phyloP scores from a whole-genome alignment of 1,139 yeast species.

The Yamadazyma trypodendri region DNA sequence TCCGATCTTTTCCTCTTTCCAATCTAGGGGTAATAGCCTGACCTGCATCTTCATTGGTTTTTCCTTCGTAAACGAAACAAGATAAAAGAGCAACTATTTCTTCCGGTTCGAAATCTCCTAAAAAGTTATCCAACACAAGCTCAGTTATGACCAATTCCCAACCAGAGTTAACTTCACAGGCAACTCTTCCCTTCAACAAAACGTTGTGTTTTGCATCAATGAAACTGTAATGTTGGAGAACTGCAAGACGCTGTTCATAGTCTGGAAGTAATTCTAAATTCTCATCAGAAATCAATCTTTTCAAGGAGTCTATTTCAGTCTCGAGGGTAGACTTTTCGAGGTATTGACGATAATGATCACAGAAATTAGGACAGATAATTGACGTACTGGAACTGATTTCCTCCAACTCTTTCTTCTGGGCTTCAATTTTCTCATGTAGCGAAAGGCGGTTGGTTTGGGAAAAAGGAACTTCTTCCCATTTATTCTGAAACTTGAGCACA shows the following conservation, averaged over 20 bases:
- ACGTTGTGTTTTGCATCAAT: constrained; percentile 78
- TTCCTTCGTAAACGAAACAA: constrained; percentile 90
- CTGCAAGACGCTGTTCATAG: constrained; percentile 83
- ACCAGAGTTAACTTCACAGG: constrained; percentile 85
- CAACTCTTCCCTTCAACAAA: constrained; percentile 80
- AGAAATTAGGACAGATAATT: constrained; percentile 43
- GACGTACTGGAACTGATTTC: constrained; percentile 30
- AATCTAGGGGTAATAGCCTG: constrained; percentile 76
- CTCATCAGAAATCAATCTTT: constrained; percentile 73
- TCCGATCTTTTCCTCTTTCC: constrained; percentile 71
- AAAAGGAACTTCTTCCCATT: constrained; percentile 48
- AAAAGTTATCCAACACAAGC: constrained; percentile 81
- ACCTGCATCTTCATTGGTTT: constrained; percentile 59
- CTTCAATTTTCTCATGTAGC: constrained; percentile 49
- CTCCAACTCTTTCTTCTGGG: constrained; percentile 40
- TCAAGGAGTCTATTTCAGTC: constrained; percentile 53
- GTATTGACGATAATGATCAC: constrained; percentile 46
- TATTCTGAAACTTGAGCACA: constrained; percentile 41
- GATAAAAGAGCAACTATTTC: constrained; percentile 93
- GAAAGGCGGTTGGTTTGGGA: constrained; percentile 47
- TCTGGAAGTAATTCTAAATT: constrained; percentile 90
- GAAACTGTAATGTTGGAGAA: constrained; percentile 70
- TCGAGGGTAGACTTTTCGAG: constrained; percentile 47
- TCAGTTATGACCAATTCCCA: constrained; percentile 91
- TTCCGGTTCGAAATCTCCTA: constrained; percentile 92